Percentiles rank a stretch among this genome's conserved stretches.
These are phyloP conservation scores for Pyrus hybrid DNA, from an alignment of 331 rosid species.

Conservation along the genomic window DNA sequence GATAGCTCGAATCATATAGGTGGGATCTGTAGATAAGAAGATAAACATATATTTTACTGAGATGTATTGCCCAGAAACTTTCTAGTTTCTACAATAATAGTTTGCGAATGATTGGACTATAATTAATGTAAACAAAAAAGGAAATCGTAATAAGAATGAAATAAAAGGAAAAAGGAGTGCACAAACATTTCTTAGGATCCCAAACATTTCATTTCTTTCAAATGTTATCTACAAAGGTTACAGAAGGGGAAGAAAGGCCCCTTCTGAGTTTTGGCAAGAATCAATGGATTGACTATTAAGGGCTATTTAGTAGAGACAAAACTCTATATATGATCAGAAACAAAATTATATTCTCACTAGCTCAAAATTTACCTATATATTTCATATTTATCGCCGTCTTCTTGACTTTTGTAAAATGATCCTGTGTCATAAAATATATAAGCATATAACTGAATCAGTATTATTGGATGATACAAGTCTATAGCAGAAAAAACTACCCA, in stretches of 20 bases:
- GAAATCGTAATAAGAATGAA: not conserved
- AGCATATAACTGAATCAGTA: conserved; percentile 6
- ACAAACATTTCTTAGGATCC: not conserved
- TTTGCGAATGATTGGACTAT: not conserved
- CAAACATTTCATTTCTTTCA: not conserved
- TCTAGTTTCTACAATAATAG: not conserved
- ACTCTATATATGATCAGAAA: not conserved
- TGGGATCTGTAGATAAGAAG: conserved; percentile 59
- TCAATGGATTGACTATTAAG: not conserved
- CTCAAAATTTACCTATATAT: conserved; percentile 62
- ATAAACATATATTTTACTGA: not conserved
- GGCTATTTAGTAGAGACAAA: not conserved
- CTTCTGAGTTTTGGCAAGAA: not conserved
- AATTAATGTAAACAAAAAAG: not conserved
- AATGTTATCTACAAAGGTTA: not conserved
- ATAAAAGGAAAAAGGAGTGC: not conserved
- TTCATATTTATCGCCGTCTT: conserved; percentile 78
- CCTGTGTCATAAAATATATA: conserved; percentile 33
- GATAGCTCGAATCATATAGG: conserved; percentile 95
- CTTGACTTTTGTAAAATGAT: conserved; percentile 49
- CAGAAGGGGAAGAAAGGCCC: not conserved
- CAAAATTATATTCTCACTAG: not conserved
- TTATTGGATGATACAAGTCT: not conserved
- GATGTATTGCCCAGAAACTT: not conserved
- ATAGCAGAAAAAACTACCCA: not conserved